A percentile compares a stretch with the other conserved stretches of the same genome.
These are phyloP conservation scores for Arctium minus DNA, from an alignment of 129 eudicot species.

Conservation along the genomic window DNA sequence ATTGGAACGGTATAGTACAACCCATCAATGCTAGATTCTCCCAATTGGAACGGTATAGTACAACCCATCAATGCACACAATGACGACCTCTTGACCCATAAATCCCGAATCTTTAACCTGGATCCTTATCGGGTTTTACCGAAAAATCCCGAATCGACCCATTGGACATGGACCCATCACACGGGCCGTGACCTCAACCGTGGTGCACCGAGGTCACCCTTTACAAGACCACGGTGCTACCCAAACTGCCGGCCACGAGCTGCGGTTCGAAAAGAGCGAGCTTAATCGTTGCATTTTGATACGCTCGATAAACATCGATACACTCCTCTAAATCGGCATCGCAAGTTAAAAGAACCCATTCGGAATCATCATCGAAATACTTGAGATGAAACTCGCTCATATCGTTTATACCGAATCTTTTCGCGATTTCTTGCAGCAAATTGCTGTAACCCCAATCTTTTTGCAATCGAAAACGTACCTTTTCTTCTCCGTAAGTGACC, in stretches of 20 bases:
- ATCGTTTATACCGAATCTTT: constrained; percentile 54
- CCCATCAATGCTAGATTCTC: neutral
- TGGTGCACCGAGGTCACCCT: neutral
- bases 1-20: neutral
- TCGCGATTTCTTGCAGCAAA: constrained; percentile 51
- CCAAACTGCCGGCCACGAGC: constrained; percentile 57
- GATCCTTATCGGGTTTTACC: neutral
- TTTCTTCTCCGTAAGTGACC: constrained; percentile 76
- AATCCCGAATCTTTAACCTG: neutral
- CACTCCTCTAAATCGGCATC: constrained; percentile 91
- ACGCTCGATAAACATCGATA: constrained; percentile 53
- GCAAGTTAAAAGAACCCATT: constrained; percentile 88
- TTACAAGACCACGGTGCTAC: constrained; percentile 41
- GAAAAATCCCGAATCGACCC: constrained; percentile 6
- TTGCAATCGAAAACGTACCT: constrained; percentile 66
- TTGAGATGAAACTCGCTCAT: constrained; percentile 55
- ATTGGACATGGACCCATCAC: constrained; percentile 1
- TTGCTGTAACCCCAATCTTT: constrained; percentile 54
- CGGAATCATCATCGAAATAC: constrained; percentile 91
- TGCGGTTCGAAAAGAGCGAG: constrained; percentile 48
- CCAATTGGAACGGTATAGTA: neutral
- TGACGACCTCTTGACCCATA: neutral
- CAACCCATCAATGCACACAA: constrained; percentile 17
- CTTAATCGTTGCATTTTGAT: constrained; percentile 49
- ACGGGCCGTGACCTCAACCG: neutral